A percentile compares a stretch with the other conserved stretches of the same genome.
Conservation (phyloP, 2,329 filamentous ascomycete genomes). For the Claviceps arundinis region DNA sequence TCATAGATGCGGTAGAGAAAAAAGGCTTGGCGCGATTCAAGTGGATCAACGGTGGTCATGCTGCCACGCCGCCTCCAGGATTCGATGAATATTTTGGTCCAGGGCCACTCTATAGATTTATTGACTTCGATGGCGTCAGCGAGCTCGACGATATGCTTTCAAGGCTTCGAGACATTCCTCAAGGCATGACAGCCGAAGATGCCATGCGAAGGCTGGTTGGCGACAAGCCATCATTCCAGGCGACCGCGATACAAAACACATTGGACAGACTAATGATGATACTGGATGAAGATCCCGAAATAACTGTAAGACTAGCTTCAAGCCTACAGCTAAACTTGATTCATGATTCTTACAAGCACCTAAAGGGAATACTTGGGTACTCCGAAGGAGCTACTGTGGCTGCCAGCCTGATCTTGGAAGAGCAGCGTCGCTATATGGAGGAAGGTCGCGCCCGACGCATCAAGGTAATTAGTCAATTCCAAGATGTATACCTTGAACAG, state of each 20-base stretch:
- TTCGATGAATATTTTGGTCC: constrained; percentile 4
- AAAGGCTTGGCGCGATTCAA: not conserved
- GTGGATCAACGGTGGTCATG: constrained; percentile 3
- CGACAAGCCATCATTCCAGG: not conserved
- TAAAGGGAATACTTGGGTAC: constrained; percentile 38
- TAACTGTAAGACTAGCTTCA: not conserved
- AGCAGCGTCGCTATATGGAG: constrained; percentile 13
- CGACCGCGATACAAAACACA: not conserved
- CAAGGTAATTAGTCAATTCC: constrained; percentile 20
- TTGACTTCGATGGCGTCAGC: constrained; percentile 2
- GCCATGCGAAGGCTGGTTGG: not conserved
- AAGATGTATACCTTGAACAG: too few species aligned
- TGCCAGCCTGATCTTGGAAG: constrained; percentile 34
- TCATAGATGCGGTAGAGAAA: not conserved
- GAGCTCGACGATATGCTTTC: not conserved
- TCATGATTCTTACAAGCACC: not conserved
- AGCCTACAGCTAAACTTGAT: not conserved
- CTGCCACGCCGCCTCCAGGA: not conserved
- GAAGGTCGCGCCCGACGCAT: constrained; percentile 7
- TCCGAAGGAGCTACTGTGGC: constrained; percentile 44
- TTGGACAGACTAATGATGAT: not conserved
- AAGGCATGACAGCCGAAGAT: not conserved
- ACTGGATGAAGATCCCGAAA: constrained; percentile 1
- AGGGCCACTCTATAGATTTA: not conserved
- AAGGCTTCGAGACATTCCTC: not conserved